phyloP scores from a whole-genome alignment of 176 grass and related monocot species.

The Raddia guianensis region DNA sequence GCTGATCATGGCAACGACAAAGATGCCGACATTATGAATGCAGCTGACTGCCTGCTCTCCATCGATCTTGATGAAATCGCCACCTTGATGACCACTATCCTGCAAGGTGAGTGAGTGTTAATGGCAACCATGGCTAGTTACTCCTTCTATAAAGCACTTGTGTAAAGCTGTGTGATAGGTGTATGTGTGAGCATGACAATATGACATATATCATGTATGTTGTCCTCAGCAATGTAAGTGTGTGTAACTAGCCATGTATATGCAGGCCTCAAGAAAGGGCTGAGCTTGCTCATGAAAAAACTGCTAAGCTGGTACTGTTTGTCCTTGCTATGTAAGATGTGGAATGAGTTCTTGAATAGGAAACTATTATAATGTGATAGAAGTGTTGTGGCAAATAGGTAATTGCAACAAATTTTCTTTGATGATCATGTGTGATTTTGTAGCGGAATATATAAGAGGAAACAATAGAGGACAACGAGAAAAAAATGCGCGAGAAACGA shows the following conservation, averaged over 20 bases:
- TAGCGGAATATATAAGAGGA: background rate
- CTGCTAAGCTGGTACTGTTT: background rate
- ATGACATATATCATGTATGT: conserved; percentile 1
- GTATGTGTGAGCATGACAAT: conserved; percentile 16
- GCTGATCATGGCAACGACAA: background rate
- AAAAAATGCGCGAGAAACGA: background rate
- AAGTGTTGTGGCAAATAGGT: too few species aligned
- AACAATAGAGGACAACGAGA: background rate
- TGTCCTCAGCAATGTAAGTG: background rate
- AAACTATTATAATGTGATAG: background rate
- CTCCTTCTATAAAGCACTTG: background rate
- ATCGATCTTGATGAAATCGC: conserved; percentile 4
- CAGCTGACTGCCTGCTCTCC: background rate
- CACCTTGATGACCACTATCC: background rate
- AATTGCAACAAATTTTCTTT: background rate
- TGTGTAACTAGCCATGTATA: conserved; percentile 1
- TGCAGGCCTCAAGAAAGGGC: background rate
- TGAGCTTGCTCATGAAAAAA: conserved; percentile 10
- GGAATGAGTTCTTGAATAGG: conserved; percentile 14
- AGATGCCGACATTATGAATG: background rate
- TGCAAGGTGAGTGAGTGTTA: background rate
- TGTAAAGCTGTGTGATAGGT: background rate
- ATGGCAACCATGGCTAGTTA: background rate
- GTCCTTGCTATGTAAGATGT: conserved; percentile 17
- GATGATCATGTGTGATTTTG: background rate